phyloP scores from a whole-genome alignment of 352 stramenopile genomes.

The Phytophthora melonis region DNA sequence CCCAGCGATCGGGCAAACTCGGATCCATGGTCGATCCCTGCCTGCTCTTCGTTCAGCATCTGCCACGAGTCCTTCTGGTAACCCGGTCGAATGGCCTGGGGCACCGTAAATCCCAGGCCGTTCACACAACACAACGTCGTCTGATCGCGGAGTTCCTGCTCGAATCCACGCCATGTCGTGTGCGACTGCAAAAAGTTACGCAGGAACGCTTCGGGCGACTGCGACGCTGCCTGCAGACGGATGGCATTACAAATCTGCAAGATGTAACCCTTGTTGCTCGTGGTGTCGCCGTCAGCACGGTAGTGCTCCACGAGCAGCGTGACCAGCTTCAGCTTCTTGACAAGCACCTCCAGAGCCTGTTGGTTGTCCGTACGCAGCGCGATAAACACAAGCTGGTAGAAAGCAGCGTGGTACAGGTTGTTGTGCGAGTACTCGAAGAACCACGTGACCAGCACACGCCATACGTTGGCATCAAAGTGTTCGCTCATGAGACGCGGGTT shows the following conservation, averaged over 20 bases:
- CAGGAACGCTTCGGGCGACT: conserved; percentile 89
- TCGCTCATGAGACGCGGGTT: conserved; percentile 77
- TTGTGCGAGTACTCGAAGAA: conserved; percentile 94
- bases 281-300: conserved; percentile 58
- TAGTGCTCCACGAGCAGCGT: conserved; percentile 88
- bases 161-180: conserved; percentile 84
- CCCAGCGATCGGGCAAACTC: conserved; percentile 83
- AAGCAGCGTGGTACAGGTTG: conserved; percentile 91
- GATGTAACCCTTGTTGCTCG: conserved; percentile 90
- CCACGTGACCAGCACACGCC: conserved; percentile 88
- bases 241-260: conserved; percentile 91
- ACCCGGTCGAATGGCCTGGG: conserved; percentile 64
- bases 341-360: conserved; percentile 75
- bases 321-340: conserved; percentile 91
- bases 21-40: conserved; percentile 84
- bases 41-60: conserved; percentile 60
- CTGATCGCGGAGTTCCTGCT: conserved; percentile 66
- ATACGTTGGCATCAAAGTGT: conserved; percentile 86
- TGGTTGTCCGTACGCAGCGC: conserved; percentile 88
- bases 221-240: conserved; percentile 87
- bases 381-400: conserved; percentile 92
- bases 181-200: conserved; percentile 92
- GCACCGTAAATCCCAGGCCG: conserved; percentile 81
- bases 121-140: conserved; percentile 66
- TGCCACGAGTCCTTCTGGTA: conserved; percentile 77